Percentiles rank a stretch among this genome's conserved stretches.
Evolutionary conservation across 495 filamentous ascomycete species (phyloP).

Genomic region (Cladorrhinum samala): DNA sequence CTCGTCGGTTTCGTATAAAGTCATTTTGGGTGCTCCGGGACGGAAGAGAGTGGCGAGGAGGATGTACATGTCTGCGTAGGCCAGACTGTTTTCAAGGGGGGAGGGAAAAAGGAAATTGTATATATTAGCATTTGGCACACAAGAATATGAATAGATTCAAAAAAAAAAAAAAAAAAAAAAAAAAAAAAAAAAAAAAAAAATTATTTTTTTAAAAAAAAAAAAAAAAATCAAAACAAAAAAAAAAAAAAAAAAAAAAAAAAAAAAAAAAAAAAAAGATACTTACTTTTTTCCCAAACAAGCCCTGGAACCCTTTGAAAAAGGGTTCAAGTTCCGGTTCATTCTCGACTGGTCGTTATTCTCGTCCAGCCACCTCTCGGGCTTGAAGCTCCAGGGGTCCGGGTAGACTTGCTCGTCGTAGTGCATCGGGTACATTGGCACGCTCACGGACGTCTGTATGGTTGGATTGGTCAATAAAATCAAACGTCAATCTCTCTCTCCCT

Average conservation of each 20-base stretch:
- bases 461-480: background rate
- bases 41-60: background rate
- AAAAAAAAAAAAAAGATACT: background rate
- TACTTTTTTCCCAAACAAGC: background rate
- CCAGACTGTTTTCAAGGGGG: too few species aligned
- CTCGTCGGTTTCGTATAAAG: background rate
- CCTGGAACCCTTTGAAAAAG: background rate
- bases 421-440: slow-evolving; percentile 1
- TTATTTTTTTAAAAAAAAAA: too few species aligned
- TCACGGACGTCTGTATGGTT: background rate
- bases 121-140: too few species aligned
- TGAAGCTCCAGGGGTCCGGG: background rate
- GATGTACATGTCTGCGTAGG: slow-evolving; percentile 1
- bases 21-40: background rate
- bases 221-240: background rate
- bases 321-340: background rate
- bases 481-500: background rate
- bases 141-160: too few species aligned
- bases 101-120: too few species aligned
- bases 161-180: too few species aligned
- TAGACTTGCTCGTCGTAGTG: slow-evolving; percentile 1
- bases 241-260: background rate
- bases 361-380: background rate
- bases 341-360: background rate
- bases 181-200: too few species aligned